Evolutionary conservation across 2,329 filamentous ascomycete genomes (phyloP).

Genomic region (Coleophoma cylindrospora): DNA sequence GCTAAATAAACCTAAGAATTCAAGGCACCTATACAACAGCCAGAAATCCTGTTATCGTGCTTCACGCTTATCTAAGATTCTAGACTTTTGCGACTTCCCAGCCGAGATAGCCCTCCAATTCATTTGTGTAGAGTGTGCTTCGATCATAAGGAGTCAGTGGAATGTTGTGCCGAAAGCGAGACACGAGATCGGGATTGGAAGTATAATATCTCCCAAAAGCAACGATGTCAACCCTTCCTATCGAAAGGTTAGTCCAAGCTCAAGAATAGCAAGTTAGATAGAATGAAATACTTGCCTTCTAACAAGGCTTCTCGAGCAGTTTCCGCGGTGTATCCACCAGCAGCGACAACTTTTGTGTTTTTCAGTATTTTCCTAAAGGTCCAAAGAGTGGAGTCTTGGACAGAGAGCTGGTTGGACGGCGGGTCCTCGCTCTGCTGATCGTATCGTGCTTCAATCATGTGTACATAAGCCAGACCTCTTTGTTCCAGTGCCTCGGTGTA

Average conservation of each 20-base stretch:
- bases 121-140: constrained; percentile 2
- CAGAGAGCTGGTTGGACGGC: too few species aligned
- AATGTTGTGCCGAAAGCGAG: neutral
- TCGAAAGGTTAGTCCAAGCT: neutral
- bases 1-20: too few species aligned
- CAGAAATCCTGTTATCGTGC: too few species aligned
- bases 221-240: constrained; percentile 1
- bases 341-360: constrained; percentile 26
- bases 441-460: constrained; percentile 47
- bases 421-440: neutral
- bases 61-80: too few species aligned
- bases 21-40: too few species aligned
- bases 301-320: neutral
- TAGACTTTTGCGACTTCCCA: neutral
- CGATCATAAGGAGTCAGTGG: neutral
- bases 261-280: neutral
- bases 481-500: constrained; percentile 38
- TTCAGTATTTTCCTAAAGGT: constrained; percentile 22
- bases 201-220: constrained; percentile 7
- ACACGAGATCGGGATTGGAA: constrained; percentile 3
- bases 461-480: constrained; percentile 52
- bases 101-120: constrained; percentile 1
- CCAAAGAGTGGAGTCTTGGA: neutral
- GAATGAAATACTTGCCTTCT: neutral
- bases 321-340: neutral